Evolutionary conservation across 495 filamentous ascomycete species (phyloP), one percentile per base, ranked within the genome.

Genomic region (Talaromyces stipitatus): DNA sequence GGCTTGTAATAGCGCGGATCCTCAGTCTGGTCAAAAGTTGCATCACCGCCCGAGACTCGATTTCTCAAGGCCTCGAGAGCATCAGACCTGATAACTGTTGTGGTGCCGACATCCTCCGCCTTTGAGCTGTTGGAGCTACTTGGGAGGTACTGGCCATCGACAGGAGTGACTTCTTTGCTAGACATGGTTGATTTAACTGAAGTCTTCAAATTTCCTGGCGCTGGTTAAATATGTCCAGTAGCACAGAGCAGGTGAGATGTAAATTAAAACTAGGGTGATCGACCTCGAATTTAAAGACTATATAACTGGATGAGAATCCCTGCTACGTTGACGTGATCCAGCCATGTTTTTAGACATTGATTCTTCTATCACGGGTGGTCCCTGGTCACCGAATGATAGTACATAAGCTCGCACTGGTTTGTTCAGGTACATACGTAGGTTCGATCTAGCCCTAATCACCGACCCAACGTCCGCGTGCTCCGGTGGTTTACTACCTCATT

Each of bases 1-100:
- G 86, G 86, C 52, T 77, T 77, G 61, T 85, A 86, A 61, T 73
- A 74, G 1, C 71, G 64, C 4, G 68, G 65, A 43, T 77, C 72
- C 33, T 76, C 74, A 0, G 68, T 70, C 2, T 68, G 61, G 43
- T 74, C 74, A 57, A 77, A 77, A 3, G 73, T 63, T 38, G 63
- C 62, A 24, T 64, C 63, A 41, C 14, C 48, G 16, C 29, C 28
- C n/a, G 26, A 16, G 23, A 45, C 38, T 10, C 54, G 54, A 6
- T 29, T 24, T n/a, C 54, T 43, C 18, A 55, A 20, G 7, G 22
- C 16, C n/a, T 55, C 54, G 2, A 55, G 22, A 4, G 32, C 14
- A 5, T 46, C 32, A 1, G 36, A 14, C 9, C 36, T n/a, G 14
- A 22, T 12, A 29, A 23, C 26, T 5, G 22, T 67, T 62, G 4